Evolutionary conservation across 148 eudicot species (phyloP), one percentile per base, ranked within the genome.

Genomic region (Fagopyrum tataricum): DNA sequence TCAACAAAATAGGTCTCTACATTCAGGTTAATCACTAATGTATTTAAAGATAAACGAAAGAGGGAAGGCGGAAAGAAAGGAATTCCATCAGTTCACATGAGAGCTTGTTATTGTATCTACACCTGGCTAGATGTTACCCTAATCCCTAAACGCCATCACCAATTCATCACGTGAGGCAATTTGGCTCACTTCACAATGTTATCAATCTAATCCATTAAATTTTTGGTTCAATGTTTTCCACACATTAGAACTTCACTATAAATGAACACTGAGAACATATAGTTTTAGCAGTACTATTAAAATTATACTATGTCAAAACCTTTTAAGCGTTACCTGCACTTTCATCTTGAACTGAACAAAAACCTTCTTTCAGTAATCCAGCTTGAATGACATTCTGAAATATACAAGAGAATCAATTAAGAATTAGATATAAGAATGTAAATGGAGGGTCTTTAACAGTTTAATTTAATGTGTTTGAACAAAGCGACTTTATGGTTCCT

Each of bases 301-400:
- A n/a, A n/a, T n/a, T 2, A 46, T 46, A 46, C 49, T 6, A 46
- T 13, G 3, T 46, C 49, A 46, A 46, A 46, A 46, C 8, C 13
- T 46, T 46, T 62, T n/a, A 53, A 48, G 70, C 56, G 62, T 79
- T 52, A 91, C 98, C 96, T 79, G 98, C 98, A 84, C 97, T 94
- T 79, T 94, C 96, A 74, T 94, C 98, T 79, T 94, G 97, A 83
- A 94, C 98, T 9, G 98, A 91, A 77, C 96, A 94, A 69, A 89
- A 77, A 68, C 98, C 98, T 70, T 89, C 89, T 87, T 80, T 87
- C 31, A 94, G 85, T 77, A 94, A 82, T 55, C 96, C 98, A 83
- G 82, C 85, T 88, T 91, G 93, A 73, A 91, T 79, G 73, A 94
- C 88, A 76, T 26, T 72, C 98, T 94, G 85, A 40, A 77, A 79